A percentile compares a stretch with the other conserved stretches of the same genome.
phyloP scores from a whole-genome alignment of 345 rosid genomes.

The Hypericum androsaemum region DNA sequence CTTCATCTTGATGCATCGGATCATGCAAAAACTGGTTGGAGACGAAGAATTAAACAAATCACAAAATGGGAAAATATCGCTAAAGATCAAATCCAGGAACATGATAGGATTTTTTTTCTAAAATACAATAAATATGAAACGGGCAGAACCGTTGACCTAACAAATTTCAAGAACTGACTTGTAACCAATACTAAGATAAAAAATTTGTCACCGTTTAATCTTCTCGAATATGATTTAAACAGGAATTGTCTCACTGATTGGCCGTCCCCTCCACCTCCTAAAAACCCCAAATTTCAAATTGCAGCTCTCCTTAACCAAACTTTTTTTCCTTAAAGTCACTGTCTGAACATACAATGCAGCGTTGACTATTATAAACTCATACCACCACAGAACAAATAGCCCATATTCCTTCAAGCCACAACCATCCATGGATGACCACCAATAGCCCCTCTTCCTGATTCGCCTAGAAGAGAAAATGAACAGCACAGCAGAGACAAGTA shows the following conservation, averaged over 20 bases:
- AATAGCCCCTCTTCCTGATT: too few species aligned
- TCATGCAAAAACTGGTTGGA: too few species aligned
- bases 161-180: too few species aligned
- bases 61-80: too few species aligned
- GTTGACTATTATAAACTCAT: slow-evolving; percentile 34
- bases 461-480: slow-evolving; percentile 16
- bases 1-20: too few species aligned
- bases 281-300: slow-evolving; percentile 6
- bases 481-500: background rate
- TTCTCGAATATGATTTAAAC: slow-evolving; percentile 5
- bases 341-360: background rate
- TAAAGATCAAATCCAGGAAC: too few species aligned
- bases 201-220: too few species aligned
- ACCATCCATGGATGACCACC: slow-evolving; percentile 37
- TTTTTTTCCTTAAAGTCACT: slow-evolving; percentile 11
- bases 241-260: slow-evolving; percentile 2
- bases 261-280: slow-evolving; percentile 10
- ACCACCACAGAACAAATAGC: background rate
- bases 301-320: slow-evolving; percentile 14
- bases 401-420: slow-evolving; percentile 7
- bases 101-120: too few species aligned
- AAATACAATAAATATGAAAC: too few species aligned
- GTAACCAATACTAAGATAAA: too few species aligned
- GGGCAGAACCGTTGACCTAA: too few species aligned
- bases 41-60: too few species aligned